Percentiles rank a stretch among this genome's conserved stretches.
These are phyloP conservation scores for Neurospora terricola DNA, from an alignment of 495 filamentous ascomycete species.

Conservation along the genomic window DNA sequence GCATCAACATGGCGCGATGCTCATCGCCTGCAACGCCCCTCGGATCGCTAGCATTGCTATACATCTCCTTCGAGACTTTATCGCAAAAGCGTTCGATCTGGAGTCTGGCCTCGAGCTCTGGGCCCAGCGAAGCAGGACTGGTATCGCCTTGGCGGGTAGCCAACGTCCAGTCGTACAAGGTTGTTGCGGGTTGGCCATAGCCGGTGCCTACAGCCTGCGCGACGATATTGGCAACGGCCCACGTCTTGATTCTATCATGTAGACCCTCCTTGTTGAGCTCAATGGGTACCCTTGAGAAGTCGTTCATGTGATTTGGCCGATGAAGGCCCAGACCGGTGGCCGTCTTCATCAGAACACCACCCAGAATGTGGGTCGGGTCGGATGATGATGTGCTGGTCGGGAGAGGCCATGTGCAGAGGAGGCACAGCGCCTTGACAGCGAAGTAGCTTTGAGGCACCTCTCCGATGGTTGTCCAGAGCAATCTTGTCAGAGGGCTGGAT, in stretches of 20 bases:
- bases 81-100: slow-evolving; percentile 77
- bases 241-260: slow-evolving; percentile 75
- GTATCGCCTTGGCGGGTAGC: slow-evolving; percentile 52
- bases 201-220: slow-evolving; percentile 86
- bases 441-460: slow-evolving; percentile 79
- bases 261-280: slow-evolving; percentile 79
- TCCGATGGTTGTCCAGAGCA: slow-evolving; percentile 74
- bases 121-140: slow-evolving; percentile 54
- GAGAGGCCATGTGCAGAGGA: slow-evolving; percentile 86
- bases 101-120: slow-evolving; percentile 56
- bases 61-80: slow-evolving; percentile 76
- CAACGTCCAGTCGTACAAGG: slow-evolving; percentile 79
- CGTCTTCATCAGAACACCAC: slow-evolving; percentile 87
- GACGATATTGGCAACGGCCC: slow-evolving; percentile 88
- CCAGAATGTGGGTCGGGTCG: slow-evolving; percentile 84
- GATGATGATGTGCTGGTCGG: slow-evolving; percentile 77
- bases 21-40: slow-evolving; percentile 62
- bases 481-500: slow-evolving; percentile 57
- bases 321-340: slow-evolving; percentile 87
- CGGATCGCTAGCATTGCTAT: slow-evolving; percentile 67
- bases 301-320: slow-evolving; percentile 78
- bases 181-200: slow-evolving; percentile 84
- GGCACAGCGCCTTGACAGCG: slow-evolving; percentile 82
- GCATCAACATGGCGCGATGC: slow-evolving; percentile 56
- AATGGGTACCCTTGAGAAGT: slow-evolving; percentile 75